phyloP scores from a whole-genome alignment of 1,284 basidiomycete genomes.

The Tetrapyrgos nigripes region DNA sequence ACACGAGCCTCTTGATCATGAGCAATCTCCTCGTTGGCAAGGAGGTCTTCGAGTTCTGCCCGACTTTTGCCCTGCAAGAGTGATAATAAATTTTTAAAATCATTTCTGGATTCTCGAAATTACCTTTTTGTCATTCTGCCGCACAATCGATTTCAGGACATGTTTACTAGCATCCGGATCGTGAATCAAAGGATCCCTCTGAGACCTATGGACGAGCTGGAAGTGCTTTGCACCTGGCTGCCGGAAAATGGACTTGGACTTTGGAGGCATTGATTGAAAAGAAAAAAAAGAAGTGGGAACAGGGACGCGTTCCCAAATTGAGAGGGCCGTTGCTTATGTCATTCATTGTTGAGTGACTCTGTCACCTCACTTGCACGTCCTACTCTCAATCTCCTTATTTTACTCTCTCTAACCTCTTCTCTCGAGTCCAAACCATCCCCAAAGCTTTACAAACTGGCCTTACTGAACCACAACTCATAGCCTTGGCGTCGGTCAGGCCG shows the following conservation, averaged over 20 bases:
- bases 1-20: conserved; percentile 56
- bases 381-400: not conserved
- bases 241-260: conserved; percentile 83
- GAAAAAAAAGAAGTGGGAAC: conserved; percentile 24
- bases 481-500: conserved; percentile 10
- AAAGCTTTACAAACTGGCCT: conserved; percentile 18
- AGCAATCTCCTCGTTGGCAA: conserved; percentile 67
- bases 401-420: not conserved
- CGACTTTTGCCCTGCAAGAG: conserved; percentile 77
- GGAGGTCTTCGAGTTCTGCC: conserved; percentile 70
- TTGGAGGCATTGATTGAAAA: conserved; percentile 56
- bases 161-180: conserved; percentile 90
- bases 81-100: conserved; percentile 18
- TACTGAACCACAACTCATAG: conserved; percentile 4
- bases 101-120: conserved; percentile 1
- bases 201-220: conserved; percentile 96
- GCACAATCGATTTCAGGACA: conserved; percentile 85
- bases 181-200: conserved; percentile 94
- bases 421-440: not conserved
- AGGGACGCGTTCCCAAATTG: not conserved
- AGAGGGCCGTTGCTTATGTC: not conserved
- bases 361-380: conserved; percentile 2
- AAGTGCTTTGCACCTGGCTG: conserved; percentile 91
- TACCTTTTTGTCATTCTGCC: conserved; percentile 77
- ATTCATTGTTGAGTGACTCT: conserved; percentile 2